Evolutionary conservation across 139 green algal genomes (phyloP).

Genomic region (Chlamydomonas sp.): DNA sequence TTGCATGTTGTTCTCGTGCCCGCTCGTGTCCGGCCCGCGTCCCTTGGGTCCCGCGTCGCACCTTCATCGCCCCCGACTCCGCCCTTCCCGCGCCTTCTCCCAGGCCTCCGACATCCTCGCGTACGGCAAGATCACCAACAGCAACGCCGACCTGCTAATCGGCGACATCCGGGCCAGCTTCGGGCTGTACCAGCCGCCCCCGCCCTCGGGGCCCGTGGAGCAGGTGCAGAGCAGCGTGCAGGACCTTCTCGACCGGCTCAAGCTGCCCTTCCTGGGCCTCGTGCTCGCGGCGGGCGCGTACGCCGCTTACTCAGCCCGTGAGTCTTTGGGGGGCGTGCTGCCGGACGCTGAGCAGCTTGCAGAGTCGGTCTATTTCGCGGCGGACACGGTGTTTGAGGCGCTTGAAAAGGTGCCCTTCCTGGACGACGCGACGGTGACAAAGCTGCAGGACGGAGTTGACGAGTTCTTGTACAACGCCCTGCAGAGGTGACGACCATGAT

Average conservation of each 20-base stretch:
- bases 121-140: slow-evolving; percentile 23
- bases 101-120: slow-evolving; percentile 30
- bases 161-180: slow-evolving; percentile 33
- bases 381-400: neutral
- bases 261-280: slow-evolving; percentile 24
- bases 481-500: slow-evolving; percentile 18
- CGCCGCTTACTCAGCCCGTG: slow-evolving; percentile 6
- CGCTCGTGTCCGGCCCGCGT: too few species aligned
- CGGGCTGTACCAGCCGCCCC: slow-evolving; percentile 22
- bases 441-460: slow-evolving; percentile 25
- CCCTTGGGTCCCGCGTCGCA: neutral
- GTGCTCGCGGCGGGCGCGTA: neutral
- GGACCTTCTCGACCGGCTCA: neutral
- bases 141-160: slow-evolving; percentile 35
- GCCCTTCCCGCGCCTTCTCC: neutral
- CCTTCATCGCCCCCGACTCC: neutral
- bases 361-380: neutral
- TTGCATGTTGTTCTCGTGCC: too few species aligned
- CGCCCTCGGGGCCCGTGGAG: slow-evolving; percentile 1
- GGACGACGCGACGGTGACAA: neutral
- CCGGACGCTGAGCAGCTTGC: neutral
- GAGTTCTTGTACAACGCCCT: slow-evolving; percentile 21
- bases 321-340: slow-evolving; percentile 4
- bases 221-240: slow-evolving; percentile 1
- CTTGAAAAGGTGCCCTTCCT: neutral